Conservation (phyloP, 148 eudicot genomes). For the Fagopyrum esculentum region DNA sequence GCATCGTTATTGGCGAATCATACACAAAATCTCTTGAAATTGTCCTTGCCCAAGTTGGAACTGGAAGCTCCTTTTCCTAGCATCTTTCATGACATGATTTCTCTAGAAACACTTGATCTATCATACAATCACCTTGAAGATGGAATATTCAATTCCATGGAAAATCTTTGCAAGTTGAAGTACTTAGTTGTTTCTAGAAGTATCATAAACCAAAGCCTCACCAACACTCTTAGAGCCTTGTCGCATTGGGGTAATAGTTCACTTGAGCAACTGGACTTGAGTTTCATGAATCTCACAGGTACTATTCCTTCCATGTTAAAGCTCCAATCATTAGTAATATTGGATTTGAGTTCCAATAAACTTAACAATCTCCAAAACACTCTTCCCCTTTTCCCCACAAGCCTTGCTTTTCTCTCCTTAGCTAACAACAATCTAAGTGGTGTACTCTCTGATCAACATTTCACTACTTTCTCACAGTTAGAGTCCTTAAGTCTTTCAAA, state of each 20-base stretch:
- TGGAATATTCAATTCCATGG: not conserved
- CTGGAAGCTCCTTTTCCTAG: not conserved
- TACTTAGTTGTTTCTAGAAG: not conserved
- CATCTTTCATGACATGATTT: not conserved
- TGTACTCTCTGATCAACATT: not conserved
- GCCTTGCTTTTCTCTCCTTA: no score
- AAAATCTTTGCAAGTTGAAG: not conserved
- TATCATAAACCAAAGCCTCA: not conserved
- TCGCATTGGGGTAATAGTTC: not conserved
- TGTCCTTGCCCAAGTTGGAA: not conserved
- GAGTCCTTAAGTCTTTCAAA: no score
- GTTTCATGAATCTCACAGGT: not conserved
- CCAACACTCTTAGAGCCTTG: not conserved
- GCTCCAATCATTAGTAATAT: not conserved
- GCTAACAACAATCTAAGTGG: not conserved
- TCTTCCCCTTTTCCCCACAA: no score
- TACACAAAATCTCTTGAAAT: not conserved
- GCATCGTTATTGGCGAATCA: not conserved
- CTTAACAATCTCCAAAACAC: not conserved
- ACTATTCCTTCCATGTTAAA: not conserved
- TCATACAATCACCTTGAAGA: not conserved
- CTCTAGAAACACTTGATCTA: not conserved
- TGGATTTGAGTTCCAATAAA: not conserved
- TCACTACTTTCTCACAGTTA: no score
- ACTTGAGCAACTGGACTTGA: not conserved